These are phyloP conservation scores for Leishmania lainsoni DNA, from an alignment of 208 protist species.

Conservation along the genomic window DNA sequence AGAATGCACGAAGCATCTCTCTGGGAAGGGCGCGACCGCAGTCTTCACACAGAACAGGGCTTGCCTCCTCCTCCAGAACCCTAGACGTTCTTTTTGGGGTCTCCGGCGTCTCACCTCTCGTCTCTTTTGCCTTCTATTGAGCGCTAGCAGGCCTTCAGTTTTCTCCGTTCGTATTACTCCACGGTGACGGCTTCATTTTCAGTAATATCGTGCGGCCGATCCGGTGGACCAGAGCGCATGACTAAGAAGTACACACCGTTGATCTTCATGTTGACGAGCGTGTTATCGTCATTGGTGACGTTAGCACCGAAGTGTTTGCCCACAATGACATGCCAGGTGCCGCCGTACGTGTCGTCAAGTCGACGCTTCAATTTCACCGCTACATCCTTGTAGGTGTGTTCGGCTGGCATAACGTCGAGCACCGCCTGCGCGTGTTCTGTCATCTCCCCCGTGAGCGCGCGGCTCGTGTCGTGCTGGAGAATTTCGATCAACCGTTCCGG, in stretches of 20 bases:
- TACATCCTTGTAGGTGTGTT: constrained; percentile 75
- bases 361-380: constrained; percentile 66
- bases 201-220: constrained; percentile 37
- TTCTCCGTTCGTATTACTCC: constrained; percentile 1
- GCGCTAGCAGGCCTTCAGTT: too few relatives aligned
- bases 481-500: constrained; percentile 44
- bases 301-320: constrained; percentile 87
- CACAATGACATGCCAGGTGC: constrained; percentile 88
- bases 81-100: not conserved
- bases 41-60: too few relatives aligned
- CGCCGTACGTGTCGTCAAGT: constrained; percentile 61
- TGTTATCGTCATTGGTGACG: constrained; percentile 84
- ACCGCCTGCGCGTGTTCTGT: constrained; percentile 63
- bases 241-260: constrained; percentile 72
- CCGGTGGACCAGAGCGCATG: constrained; percentile 81
- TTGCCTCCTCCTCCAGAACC: not conserved
- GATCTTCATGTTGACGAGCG: constrained; percentile 85
- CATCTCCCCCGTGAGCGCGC: constrained; percentile 60
- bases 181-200: not conserved
- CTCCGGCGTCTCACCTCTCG: not conserved
- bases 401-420: constrained; percentile 53
- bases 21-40: not conserved
- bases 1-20: not conserved
- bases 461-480: constrained; percentile 59
- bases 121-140: not conserved